phyloP scores from a whole-genome alignment of 2,329 filamentous ascomycete genomes.

The Fusarium stilboides region DNA sequence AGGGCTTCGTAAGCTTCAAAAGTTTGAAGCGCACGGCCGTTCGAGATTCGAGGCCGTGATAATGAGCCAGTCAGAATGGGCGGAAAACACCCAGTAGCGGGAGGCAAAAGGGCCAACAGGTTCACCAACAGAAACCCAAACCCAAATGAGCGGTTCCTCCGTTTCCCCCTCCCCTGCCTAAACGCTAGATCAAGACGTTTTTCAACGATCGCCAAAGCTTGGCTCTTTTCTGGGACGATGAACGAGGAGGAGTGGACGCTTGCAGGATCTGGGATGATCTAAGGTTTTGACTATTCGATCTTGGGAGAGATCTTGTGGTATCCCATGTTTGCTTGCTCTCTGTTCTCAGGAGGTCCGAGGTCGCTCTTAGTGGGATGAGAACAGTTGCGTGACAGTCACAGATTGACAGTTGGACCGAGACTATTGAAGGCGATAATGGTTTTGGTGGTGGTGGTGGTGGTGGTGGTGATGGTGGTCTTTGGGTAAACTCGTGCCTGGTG shows the following conservation, averaged over 20 bases:
- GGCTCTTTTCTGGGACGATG: constrained; percentile 1
- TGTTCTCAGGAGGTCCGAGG: constrained; percentile 16
- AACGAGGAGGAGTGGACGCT: constrained; percentile 27
- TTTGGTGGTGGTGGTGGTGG: background rate
- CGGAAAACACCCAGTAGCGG: constrained; percentile 7
- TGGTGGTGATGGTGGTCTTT: constrained; percentile 3
- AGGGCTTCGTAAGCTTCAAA: constrained; percentile 35
- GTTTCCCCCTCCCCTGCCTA: constrained; percentile 15
- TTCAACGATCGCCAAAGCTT: constrained; percentile 24
- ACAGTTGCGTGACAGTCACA: constrained; percentile 17
- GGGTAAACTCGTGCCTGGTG: constrained; percentile 2
- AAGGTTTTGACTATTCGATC: constrained; percentile 39
- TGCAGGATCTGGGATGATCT: constrained; percentile 43
- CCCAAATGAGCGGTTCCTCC: constrained; percentile 29
- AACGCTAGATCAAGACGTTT: constrained; percentile 28
- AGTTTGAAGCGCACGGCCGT: constrained; percentile 24
- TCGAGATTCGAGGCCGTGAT: constrained; percentile 6
- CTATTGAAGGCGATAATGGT: constrained; percentile 7
- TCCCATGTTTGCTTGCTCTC: constrained; percentile 13
- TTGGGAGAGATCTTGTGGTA: constrained; percentile 31
- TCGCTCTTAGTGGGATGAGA: constrained; percentile 22
- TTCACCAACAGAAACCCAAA: constrained; percentile 22
- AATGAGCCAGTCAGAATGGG: constrained; percentile 21
- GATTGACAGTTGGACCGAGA: constrained; percentile 2
- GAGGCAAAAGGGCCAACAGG: constrained; percentile 43